Evolutionary conservation across 495 filamentous ascomycete species (phyloP).

Genomic region (Podospora sp.): DNA sequence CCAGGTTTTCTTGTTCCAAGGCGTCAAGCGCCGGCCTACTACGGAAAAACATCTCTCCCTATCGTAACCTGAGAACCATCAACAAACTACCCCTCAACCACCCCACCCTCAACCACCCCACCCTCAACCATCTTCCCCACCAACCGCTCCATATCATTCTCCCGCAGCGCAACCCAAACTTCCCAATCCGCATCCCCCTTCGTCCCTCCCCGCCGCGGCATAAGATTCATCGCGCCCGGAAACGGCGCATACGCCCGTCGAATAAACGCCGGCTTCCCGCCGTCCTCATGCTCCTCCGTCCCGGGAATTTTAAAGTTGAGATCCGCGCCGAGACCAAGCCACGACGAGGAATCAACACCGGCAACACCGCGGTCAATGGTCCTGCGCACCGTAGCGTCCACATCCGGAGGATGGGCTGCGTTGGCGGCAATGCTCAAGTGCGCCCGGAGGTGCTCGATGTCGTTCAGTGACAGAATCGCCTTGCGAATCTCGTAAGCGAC

Average conservation of each 20-base stretch:
- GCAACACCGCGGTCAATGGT: not conserved
- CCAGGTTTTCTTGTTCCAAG: too few relatives aligned
- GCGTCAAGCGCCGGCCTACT: too few relatives aligned
- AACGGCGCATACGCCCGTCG: constrained; percentile 13
- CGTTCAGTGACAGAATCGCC: not conserved
- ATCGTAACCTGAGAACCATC: too few relatives aligned
- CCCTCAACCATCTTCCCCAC: not conserved
- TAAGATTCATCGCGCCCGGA: not conserved
- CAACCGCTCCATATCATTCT: constrained; percentile 13
- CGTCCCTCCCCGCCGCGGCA: not conserved
- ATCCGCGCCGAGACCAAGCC: constrained; percentile 6
- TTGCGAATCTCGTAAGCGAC: not conserved
- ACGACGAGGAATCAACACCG: not conserved
- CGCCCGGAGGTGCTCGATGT: not conserved
- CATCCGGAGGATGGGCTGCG: not conserved
- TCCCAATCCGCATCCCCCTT: constrained; percentile 19
- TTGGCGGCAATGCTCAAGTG: not conserved
- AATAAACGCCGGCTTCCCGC: constrained; percentile 3
- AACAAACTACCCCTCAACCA: too few relatives aligned
- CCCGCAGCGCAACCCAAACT: constrained; percentile 11
- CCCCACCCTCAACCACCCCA: not conserved
- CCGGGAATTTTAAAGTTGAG: constrained; percentile 14
- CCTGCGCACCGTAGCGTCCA: not conserved
- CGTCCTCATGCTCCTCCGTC: not conserved
- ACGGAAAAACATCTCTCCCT: too few relatives aligned